Conservation (phyloP, 2,329 filamentous ascomycete genomes). For the Ceratocystis diversiconidia region DNA sequence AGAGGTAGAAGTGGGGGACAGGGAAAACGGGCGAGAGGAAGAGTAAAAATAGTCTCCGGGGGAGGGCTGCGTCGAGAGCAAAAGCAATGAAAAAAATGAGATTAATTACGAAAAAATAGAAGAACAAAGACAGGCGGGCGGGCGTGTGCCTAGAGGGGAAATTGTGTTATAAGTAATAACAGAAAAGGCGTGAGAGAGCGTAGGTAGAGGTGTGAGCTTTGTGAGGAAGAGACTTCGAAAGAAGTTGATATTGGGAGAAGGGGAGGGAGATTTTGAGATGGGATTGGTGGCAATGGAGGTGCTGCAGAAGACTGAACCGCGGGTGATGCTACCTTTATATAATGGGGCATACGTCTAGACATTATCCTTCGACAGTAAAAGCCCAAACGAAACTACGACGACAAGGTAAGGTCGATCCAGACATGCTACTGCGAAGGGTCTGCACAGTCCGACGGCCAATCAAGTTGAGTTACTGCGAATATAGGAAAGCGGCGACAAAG, state of each 20-base stretch:
- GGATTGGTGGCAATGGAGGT: neutral
- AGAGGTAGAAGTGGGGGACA: slow-evolving; percentile 1
- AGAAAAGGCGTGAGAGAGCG: neutral
- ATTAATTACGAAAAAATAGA: neutral
- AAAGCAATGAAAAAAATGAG: neutral
- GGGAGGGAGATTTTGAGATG: neutral
- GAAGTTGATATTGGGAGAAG: neutral
- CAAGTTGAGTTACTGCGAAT: no score
- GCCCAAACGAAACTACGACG: no score
- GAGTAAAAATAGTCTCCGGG: slow-evolving; percentile 10
- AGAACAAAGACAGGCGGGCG: neutral
- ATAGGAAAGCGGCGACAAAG: no score
- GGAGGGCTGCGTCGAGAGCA: neutral
- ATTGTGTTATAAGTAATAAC: neutral
- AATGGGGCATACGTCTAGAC: no score
- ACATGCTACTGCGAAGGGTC: no score
- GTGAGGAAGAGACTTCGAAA: neutral
- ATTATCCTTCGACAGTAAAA: no score
- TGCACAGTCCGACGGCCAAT: no score
- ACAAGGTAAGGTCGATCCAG: no score
- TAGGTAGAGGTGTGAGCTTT: neutral
- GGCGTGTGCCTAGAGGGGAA: neutral
- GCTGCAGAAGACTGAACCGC: no score
- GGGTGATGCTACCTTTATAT: no score
- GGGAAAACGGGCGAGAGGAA: slow-evolving; percentile 6